phyloP scores from a whole-genome alignment of 1,139 yeast genomes.

The Diutina sp. region DNA sequence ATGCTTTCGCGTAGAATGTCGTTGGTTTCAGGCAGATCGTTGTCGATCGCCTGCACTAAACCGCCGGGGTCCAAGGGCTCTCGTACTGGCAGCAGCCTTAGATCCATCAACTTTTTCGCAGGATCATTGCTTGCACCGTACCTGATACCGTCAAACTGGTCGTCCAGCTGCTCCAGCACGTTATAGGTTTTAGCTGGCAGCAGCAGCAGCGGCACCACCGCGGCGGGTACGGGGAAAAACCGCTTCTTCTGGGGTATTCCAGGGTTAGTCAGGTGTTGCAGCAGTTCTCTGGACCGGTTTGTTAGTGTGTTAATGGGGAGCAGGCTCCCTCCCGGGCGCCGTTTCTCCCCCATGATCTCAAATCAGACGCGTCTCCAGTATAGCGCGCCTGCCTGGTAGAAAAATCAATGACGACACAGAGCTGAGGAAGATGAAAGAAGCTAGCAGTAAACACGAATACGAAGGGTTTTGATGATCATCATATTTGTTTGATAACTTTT shows the following conservation, averaged over 20 bases:
- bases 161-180: constrained; percentile 1
- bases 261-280: background rate
- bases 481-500: too few species aligned
- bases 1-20: background rate
- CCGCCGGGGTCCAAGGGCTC: background rate
- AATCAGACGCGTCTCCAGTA: background rate
- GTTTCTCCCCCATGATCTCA: background rate
- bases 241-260: background rate
- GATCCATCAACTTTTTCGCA: background rate
- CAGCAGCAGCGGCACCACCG: background rate
- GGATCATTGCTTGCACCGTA: background rate
- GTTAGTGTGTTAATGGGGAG: background rate
- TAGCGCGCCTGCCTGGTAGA: background rate
- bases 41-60: background rate
- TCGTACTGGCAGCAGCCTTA: background rate
- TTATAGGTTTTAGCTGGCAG: background rate
- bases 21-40: background rate
- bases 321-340: background rate
- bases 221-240: background rate
- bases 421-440: too few species aligned
- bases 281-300: background rate
- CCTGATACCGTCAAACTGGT: background rate
- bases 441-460: too few species aligned
- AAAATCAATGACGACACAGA: background rate
- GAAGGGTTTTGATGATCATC: too few species aligned